A percentile compares a stretch with the other conserved stretches of the same genome.
Conservation (phyloP, 345 rosid genomes). For the Adansonia digitata region DNA sequence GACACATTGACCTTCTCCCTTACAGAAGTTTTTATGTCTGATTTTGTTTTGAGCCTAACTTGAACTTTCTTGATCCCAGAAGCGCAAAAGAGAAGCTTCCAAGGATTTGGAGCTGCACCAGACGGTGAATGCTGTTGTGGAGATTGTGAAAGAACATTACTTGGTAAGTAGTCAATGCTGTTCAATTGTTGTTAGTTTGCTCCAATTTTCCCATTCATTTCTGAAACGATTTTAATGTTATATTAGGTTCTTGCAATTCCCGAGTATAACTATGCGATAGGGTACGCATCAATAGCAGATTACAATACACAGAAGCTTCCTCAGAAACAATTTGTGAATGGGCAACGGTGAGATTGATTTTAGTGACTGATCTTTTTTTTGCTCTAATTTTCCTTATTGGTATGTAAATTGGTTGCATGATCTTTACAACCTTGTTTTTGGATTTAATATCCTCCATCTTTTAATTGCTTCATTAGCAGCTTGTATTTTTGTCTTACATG, state of each 20-base stretch:
- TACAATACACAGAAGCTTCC: slow-evolving; percentile 79
- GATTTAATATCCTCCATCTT: background rate
- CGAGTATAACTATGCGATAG: slow-evolving; percentile 61
- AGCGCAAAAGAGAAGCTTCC: slow-evolving; percentile 60
- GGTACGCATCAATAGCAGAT: slow-evolving; percentile 77
- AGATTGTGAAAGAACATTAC: slow-evolving; percentile 94
- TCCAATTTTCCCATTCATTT: slow-evolving; percentile 21
- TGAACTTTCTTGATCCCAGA: slow-evolving; percentile 34
- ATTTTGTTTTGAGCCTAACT: slow-evolving; percentile 17
- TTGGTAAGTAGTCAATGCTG: slow-evolving; percentile 49
- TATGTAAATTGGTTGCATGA: background rate
- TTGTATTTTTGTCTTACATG: background rate
- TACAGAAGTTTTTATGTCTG: background rate
- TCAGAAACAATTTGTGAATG: slow-evolving; percentile 54
- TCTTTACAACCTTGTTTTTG: background rate
- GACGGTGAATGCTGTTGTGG: slow-evolving; percentile 70
- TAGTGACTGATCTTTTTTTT: background rate
- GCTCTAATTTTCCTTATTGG: background rate
- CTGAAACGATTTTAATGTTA: slow-evolving; percentile 16
- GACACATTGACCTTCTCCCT: background rate
- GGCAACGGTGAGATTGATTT: slow-evolving; percentile 57
- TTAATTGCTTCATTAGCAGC: background rate
- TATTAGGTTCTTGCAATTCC: slow-evolving; percentile 87
- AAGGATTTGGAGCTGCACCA: slow-evolving; percentile 71
- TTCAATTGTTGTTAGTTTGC: slow-evolving; percentile 8